Evolutionary conservation across 257 asterid species (phyloP), one percentile per base, ranked within the genome.

Genomic region (Paulownia fortunei): DNA sequence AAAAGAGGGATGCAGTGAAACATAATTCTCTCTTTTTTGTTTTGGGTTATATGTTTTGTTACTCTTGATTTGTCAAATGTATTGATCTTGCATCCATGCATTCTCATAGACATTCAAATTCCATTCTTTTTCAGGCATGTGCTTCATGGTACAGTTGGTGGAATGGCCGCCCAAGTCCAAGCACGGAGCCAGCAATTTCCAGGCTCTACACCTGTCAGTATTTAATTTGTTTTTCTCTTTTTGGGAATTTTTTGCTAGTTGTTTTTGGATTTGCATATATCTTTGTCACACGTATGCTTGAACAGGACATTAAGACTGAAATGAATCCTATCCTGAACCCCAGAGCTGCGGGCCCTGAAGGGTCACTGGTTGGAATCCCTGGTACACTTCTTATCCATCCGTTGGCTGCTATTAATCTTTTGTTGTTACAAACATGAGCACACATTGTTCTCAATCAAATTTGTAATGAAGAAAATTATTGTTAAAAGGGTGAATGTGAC

Each of bases 121-220:
- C 39, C 13, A 26, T 72, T n/a, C n/a, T n/a, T 42, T 82, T 84
- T 51, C 88, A 96, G 99, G 92, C 97, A 88, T 84, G 86, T 93
- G 84, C 83, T 91, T 59, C 97, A 92, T 76, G 96, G 97, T 84
- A 7, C 88, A 46, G 87, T 90, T 69, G 97, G 97, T 78, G 96
- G 89, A 64, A 92, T 92, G 91, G 89, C 98, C 24, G 90, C 99
- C 5, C 99, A 93, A 79, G 94, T 92, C 76, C 99, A 94, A 84
- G 86, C 89, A 67, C 91, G 96, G 61, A 88, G 86, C 89, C 99
- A 93, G 80, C 99, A 93, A 84, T 91, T 90, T 86, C 96, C 96
- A 11, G 99, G 96, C 60, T 86, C 99, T 86, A 64, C 96, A 36
- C 89, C 93, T 13, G 99, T 96, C 60, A 85, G 98, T 87, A 80